Conservation (phyloP, 371 early-diverging fungal species). For the Actinomucor elegans region DNA sequence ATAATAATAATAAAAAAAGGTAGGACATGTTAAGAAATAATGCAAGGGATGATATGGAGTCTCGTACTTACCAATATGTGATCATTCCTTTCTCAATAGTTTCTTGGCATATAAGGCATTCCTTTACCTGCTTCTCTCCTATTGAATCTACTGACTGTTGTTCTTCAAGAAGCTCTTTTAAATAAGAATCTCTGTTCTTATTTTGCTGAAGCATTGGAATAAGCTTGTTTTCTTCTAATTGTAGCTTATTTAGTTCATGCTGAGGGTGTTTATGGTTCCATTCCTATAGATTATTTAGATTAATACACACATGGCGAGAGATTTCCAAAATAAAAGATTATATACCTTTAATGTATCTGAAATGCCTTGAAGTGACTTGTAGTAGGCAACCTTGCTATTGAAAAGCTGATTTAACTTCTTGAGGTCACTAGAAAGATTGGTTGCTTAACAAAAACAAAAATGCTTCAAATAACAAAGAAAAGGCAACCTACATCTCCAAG, state of each 20-base stretch:
- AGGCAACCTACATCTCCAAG: too few relatives aligned
- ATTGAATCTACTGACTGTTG: constrained; percentile 13
- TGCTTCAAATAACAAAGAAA: too few relatives aligned
- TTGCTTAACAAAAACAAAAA: too few relatives aligned
- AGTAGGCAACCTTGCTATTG: constrained; percentile 58
- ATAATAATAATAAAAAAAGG: too few relatives aligned
- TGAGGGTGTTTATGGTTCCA: constrained; percentile 31
- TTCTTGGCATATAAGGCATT: constrained; percentile 60
- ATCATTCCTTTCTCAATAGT: constrained; percentile 53
- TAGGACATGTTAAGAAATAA: too few relatives aligned
- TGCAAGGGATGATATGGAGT: constrained; percentile 20
- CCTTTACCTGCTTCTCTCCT: constrained; percentile 9
- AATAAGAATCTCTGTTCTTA: constrained; percentile 38
- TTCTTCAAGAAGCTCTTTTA: constrained; percentile 36
- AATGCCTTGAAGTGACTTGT: constrained; percentile 53
- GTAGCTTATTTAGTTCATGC: constrained; percentile 22
- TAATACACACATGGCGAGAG: background rate
- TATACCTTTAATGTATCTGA: constrained; percentile 45
- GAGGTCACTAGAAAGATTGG: constrained; percentile 38
- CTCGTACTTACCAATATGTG: too few relatives aligned
- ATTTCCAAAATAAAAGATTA: background rate
- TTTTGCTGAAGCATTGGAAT: constrained; percentile 26
- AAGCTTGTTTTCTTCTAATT: constrained; percentile 25
- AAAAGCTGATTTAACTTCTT: constrained; percentile 30
- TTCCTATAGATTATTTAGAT: constrained; percentile 2